phyloP scores from a whole-genome alignment of 805 yeast genomes.

The Saccharomycopsis javanensis region DNA sequence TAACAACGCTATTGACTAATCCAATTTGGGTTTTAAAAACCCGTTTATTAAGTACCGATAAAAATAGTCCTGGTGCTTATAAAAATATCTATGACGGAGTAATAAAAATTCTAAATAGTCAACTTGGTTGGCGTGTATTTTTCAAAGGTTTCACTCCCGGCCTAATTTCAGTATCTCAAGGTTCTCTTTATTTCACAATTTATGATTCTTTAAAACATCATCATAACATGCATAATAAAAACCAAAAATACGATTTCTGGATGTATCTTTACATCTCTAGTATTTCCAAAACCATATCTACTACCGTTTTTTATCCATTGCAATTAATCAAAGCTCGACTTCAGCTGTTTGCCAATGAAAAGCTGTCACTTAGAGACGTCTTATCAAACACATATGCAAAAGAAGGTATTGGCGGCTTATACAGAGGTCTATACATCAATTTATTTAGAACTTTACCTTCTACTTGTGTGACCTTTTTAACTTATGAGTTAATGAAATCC shows the following conservation, averaged over 20 bases:
- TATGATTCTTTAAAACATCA: conserved; percentile 66
- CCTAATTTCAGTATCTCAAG: conserved; percentile 76
- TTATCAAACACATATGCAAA: conserved; percentile 11
- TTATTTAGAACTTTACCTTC: conserved; percentile 81
- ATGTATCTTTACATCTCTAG: conserved; percentile 64
- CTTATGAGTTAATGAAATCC: conserved; percentile 57
- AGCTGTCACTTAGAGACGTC: background rate
- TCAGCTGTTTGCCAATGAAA: conserved; percentile 32
- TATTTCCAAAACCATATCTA: conserved; percentile 56
- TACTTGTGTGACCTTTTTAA: conserved; percentile 80
- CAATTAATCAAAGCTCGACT: conserved; percentile 73
- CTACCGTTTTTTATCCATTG: conserved; percentile 65
- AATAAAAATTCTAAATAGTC: conserved; percentile 35
- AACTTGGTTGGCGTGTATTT: conserved; percentile 47
- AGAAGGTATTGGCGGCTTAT: conserved; percentile 63
- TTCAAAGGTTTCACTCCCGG: conserved; percentile 73
- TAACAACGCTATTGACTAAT: conserved; percentile 71
- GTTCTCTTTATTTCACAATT: conserved; percentile 76
- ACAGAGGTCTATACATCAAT: conserved; percentile 76
- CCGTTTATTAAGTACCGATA: conserved; percentile 54
- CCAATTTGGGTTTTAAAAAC: conserved; percentile 97
- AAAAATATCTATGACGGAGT: conserved; percentile 49
- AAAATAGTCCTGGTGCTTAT: conserved; percentile 42
- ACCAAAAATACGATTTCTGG: conserved; percentile 31
- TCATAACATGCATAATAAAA: conserved; percentile 13